These are phyloP conservation scores for Catharanthus roseus DNA, from an alignment of 257 asterid species.

Conservation along the genomic window DNA sequence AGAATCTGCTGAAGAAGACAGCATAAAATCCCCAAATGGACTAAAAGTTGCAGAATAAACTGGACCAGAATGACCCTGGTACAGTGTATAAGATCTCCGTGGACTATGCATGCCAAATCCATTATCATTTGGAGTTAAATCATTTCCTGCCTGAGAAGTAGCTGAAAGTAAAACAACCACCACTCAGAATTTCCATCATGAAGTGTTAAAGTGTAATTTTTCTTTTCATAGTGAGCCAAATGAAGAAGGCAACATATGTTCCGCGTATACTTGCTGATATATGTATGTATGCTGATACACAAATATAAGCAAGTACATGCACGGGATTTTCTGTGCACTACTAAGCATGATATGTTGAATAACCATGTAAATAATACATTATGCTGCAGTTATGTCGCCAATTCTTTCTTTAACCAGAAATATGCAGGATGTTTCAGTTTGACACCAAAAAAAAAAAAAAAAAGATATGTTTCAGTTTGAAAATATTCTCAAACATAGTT, in stretches of 20 bases:
- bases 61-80: slow-evolving; percentile 94
- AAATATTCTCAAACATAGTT: background rate
- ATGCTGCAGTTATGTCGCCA: background rate
- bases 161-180: slow-evolving; percentile 48
- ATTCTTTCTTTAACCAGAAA: background rate
- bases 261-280: no score
- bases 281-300: background rate
- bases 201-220: background rate
- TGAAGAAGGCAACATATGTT: background rate
- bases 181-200: slow-evolving; percentile 14
- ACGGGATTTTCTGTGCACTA: background rate
- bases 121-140: slow-evolving; percentile 41
- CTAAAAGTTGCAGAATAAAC: slow-evolving; percentile 85
- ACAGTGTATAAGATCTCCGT: slow-evolving; percentile 65
- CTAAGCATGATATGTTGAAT: no score
- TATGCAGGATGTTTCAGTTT: background rate
- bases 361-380: background rate
- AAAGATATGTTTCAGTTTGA: no score
- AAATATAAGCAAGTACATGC: background rate
- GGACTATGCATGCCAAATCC: slow-evolving; percentile 41
- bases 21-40: slow-evolving; percentile 84
- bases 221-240: no score
- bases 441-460: no score
- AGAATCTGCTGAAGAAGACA: slow-evolving; percentile 95
- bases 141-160: slow-evolving; percentile 62